phyloP scores from a whole-genome alignment of 2,329 filamentous ascomycete species.

The Chaetomiaceae sp. region DNA sequence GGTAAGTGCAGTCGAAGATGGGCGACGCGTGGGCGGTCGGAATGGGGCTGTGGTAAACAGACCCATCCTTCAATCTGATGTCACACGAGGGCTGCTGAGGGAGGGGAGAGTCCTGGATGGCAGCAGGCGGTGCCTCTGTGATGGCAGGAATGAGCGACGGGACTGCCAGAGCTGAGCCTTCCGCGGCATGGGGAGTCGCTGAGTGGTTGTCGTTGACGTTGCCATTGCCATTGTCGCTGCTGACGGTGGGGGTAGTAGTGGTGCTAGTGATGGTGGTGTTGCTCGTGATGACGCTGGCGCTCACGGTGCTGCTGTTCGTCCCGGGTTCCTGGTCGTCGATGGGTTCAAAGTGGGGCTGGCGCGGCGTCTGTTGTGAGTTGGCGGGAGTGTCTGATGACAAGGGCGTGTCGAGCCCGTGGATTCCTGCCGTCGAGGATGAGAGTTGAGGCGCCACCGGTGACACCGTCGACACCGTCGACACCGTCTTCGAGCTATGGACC shows the following conservation, averaged over 20 bases:
- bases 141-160: background rate
- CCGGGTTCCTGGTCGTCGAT: background rate
- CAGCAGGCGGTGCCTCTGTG: background rate
- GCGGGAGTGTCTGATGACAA: slow-evolving; percentile 11
- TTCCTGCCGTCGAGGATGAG: too few species aligned
- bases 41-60: slow-evolving; percentile 11
- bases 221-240: background rate
- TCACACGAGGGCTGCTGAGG: background rate
- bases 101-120: background rate
- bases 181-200: too few species aligned
- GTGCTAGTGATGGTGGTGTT: background rate
- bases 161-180: too few species aligned
- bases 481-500: slow-evolving; percentile 8
- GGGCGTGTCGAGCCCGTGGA: slow-evolving; percentile 3
- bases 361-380: slow-evolving; percentile 5
- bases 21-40: slow-evolving; percentile 18
- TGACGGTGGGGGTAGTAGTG: background rate
- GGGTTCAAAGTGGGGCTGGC: background rate
- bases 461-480: too few species aligned
- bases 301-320: background rate
- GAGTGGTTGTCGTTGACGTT: too few species aligned
- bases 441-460: slow-evolving; percentile 11
- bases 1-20: slow-evolving; percentile 25
- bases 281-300: background rate
- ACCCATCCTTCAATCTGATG: slow-evolving; percentile 16